Conservation (phyloP, 2,329 filamentous ascomycete species). For the Fusarium heterosporum region DNA sequence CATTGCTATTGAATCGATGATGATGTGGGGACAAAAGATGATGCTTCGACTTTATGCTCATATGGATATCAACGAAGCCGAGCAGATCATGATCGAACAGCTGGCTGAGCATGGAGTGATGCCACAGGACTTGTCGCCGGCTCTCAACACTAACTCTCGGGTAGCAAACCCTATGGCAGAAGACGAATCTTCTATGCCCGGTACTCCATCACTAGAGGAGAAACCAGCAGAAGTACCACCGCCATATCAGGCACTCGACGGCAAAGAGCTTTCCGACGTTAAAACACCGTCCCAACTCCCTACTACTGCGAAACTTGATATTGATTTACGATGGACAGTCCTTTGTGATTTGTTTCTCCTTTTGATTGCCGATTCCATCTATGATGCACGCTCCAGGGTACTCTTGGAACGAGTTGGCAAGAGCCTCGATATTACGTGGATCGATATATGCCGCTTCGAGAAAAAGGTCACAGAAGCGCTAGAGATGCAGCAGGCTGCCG, state of each 20-base stretch:
- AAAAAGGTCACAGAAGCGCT: constrained; percentile 96
- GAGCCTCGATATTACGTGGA: constrained; percentile 84
- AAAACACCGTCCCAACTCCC: constrained; percentile 86
- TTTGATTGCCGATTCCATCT: constrained; percentile 94
- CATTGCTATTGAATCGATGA: constrained; percentile 79
- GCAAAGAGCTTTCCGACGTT: constrained; percentile 80
- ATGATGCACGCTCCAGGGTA: constrained; percentile 87
- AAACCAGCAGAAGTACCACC: constrained; percentile 64
- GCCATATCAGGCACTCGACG: constrained; percentile 71
- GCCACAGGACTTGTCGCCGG: constrained; percentile 83
- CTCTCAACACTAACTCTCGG: constrained; percentile 89
- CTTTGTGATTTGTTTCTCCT: constrained; percentile 95
- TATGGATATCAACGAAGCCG: constrained; percentile 92
- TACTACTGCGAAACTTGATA: constrained; percentile 85
- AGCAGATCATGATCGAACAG: constrained; percentile 99
- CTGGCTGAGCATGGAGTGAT: constrained; percentile 91
- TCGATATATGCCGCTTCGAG: constrained; percentile 96
- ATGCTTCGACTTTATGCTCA: constrained; percentile 95
- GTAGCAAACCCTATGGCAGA: constrained; percentile 92
- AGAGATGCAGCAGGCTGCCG: constrained; percentile 95
- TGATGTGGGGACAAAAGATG: constrained; percentile 98
- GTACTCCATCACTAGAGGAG: constrained; percentile 55
- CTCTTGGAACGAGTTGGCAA: constrained; percentile 86
- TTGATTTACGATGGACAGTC: constrained; percentile 96
- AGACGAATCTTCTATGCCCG: constrained; percentile 34